Base-by-base conservation (phyloP, 441 rosid species). In the Raphanus hybrid region DNA sequence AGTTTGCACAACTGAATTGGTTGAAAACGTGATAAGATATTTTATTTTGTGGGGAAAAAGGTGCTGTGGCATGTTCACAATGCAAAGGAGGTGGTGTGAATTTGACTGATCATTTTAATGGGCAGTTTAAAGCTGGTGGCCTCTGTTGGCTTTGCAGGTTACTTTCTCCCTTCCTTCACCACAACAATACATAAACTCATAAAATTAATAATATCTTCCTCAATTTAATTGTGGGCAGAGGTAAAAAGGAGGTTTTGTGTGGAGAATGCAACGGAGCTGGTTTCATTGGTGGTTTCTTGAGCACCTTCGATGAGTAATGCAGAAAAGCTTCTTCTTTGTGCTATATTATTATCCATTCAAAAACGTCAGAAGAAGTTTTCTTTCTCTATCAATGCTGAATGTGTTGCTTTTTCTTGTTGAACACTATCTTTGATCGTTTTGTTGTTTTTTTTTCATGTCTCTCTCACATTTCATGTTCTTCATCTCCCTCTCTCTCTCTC, bases 71-170 rank as follows among this genome's bases (percentile, higher is more conserved):
- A 34, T 94, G 99, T 80, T 15, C 87, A 52, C 93, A 91, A 78
- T 94, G 98, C 87, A 65, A 85, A 83, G 99, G 98, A 69, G 80
- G 84, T 3, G 98, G 99, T 64, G 94, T 90, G 75, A 94, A 94
- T 82, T 82, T 92, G 45, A 86, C 59, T 34, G 99, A 94, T 81
- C 93, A 90, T 90, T 94, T 90, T 81, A 86, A 90, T 64, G 99
- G 99, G 8, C 91, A 74, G 84, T 91, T 92, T 64, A 94, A 94
- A 86, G 98, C 96, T 10, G 98, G 99, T 54, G 92, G 76, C 1
- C 77, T 87, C 74, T 94, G 99, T 78, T 94, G 98, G 99, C 97
- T 94, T 67, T 94, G 99, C 96, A 89, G 99, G 99, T 92, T 77
- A 39, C 61, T 1, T 64, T 63, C 76, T 58, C 16, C 52, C 29